Base-by-base conservation (phyloP, 495 filamentous ascomycete genomes). In the Halenospora varia region DNA sequence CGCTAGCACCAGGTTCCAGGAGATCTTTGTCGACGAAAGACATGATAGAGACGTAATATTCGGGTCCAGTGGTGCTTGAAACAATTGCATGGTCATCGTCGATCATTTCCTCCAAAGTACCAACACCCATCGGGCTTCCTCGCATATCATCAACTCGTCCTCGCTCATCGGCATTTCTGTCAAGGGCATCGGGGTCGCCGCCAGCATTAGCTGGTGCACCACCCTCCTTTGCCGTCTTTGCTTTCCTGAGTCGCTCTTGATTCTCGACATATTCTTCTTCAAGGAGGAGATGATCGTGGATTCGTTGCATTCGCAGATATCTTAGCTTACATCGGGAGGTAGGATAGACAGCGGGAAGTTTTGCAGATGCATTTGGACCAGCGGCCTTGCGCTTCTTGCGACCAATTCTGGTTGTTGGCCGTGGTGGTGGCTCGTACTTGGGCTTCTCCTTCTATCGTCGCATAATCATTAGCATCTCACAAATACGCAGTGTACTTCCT, bases 31-130 rank as follows among this genome's bases (percentile, higher is more conserved):
- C 94, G 40, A 99, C 94, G 65, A 99, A 99, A 41, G 93, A 97
- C 94, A 99, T 99, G 81, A 99, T 99, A 51, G 92, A 96, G 57
- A 99, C 94, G 70, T 99, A 99, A 77, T 97, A 99, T 71, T 99
- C 94, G 1, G 94, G 95, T 0, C 94, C 94, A 11, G 95, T 97
- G 2, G 95, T 93, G 70, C 90, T 96, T 10, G 90, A 96, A 42
- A 99, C 95, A 67, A 99, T 99, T 56, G 94, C 94, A 68, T 99
- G 94, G 75, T 99, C 94, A 74, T 99, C 94, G 72, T 99, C 94
- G 66, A 99, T 99, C 84, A 99, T 88, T 76, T 99, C 94, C 73
- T 97, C 94, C 66, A 99, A 73, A 60, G 94, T 97, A 42, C 94
- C 94, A 44, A 99, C 94, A 13, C 94, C 94, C 94, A 99, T 99